Base-by-base conservation (phyloP, 1,139 yeast species). In the Sugiyamaella neomexicana region DNA sequence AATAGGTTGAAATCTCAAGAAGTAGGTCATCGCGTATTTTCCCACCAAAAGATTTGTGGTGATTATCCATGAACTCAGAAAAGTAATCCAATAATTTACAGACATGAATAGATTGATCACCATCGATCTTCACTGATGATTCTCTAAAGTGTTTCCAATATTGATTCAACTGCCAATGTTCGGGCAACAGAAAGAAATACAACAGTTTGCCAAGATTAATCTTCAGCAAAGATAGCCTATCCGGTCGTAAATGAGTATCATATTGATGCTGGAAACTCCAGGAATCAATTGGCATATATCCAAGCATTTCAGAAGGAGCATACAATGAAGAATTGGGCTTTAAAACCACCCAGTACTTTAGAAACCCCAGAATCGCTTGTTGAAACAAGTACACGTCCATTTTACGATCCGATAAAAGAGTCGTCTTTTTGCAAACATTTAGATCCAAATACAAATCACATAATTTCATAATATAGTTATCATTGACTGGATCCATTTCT, bases 161-260 rank as follows among this genome's bases (percentile, higher is more conserved):
- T 13, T 36, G 32, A 27, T 36, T n/a, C 31, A 45, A 13, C 10
- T 45, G 17, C 36, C 42, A 36, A 23, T 45, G 49, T n/a, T 29
- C 49, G 2, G 49, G 49, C 10, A 45, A 16, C 20, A 45, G 20
- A 23, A 15, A 45, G 15, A 36, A 27, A 5, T 20, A 16, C 15
- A 45, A 13, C 42, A 45, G 13, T n/a, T 45, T 45, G 4, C 41
- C 42, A 3, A 45, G 41, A 45, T 45, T 45, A 36, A 45, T 37
- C 16, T 45, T 45, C 5, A 20, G 9, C n/a, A 45, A 12, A n/a
- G 34, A 20, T 29, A 31, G 12, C n/a, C 17, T 20, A n/a, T 15
- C 32, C 5, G 47, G 47, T 10, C 9, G 3, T 29, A 44, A 17
- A 6, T 6, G 15, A 34, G 47, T 44, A 20, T 17, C 32, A 23